These are phyloP conservation scores for Rhodotorula toruloides DNA, from an alignment of 768 basidiomycete genomes.

Conservation along the genomic window DNA sequence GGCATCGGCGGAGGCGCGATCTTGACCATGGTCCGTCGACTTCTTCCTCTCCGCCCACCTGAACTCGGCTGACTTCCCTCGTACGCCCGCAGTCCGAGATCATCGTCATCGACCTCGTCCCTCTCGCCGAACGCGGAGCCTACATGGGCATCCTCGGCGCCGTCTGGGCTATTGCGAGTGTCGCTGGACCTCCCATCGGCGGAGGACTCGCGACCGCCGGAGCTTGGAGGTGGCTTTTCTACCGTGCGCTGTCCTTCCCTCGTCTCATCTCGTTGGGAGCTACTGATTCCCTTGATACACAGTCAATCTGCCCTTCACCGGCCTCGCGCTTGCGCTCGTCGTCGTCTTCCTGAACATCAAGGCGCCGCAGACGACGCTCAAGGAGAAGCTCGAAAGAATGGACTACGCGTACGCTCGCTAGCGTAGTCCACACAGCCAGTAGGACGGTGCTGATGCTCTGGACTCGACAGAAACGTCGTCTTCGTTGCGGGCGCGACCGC, in stretches of 20 bases:
- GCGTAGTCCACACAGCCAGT: constrained; percentile 39
- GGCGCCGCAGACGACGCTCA: constrained; percentile 48
- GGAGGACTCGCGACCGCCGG: constrained; percentile 35
- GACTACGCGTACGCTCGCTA: constrained; percentile 41
- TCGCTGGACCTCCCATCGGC: constrained; percentile 39
- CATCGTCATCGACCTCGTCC: constrained; percentile 53
- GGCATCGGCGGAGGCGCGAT: constrained; percentile 41
- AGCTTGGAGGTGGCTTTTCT: constrained; percentile 46
- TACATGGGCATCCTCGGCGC: constrained; percentile 36
- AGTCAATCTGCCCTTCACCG: constrained; percentile 34
- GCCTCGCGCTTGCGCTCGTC: constrained; percentile 35
- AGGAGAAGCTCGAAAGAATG: constrained; percentile 37
- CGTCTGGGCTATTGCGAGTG: constrained; percentile 39
- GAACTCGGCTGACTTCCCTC: no score
- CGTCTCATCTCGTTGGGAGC: no score
- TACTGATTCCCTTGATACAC: not conserved
- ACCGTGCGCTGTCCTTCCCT: constrained; percentile 2
- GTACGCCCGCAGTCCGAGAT: constrained; percentile 48
- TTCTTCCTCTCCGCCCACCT: no score
- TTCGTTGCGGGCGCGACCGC: constrained; percentile 43
- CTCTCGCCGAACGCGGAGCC: constrained; percentile 51
- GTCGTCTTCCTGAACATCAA: constrained; percentile 34
- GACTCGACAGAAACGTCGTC: constrained; percentile 50
- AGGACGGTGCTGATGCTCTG: no score
- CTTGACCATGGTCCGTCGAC: constrained; percentile 16